These are phyloP conservation scores for Bipolaris bicolor DNA, from an alignment of 2,329 filamentous ascomycete species.

Conservation along the genomic window DNA sequence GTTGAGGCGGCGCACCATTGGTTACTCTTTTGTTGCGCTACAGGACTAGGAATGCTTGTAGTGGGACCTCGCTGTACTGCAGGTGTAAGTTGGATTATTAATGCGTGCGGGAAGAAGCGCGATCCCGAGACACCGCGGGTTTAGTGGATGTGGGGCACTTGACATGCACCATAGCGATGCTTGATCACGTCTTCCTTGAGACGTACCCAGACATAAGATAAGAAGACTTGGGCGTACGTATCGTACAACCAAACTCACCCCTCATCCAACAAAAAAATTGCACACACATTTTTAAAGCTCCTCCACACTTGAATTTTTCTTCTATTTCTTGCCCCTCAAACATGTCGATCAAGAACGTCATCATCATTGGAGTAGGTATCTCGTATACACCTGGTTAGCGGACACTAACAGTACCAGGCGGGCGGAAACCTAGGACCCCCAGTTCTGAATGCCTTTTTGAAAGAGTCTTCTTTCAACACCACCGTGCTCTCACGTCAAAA, in stretches of 20 bases:
- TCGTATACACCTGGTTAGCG: not conserved
- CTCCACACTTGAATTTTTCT: not conserved
- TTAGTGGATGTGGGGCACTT: slow-evolving; percentile 13
- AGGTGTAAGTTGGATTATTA: not conserved
- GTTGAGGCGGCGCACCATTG: not conserved
- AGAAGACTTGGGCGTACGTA: not conserved
- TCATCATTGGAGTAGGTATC: slow-evolving; percentile 50
- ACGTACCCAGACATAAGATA: slow-evolving; percentile 13
- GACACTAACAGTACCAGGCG: slow-evolving; percentile 32
- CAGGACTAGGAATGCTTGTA: not conserved
- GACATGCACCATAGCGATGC: slow-evolving; percentile 8
- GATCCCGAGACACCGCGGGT: slow-evolving; percentile 7
- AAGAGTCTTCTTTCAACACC: slow-evolving; percentile 57
- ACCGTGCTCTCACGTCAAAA: slow-evolving; percentile 61
- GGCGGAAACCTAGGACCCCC: slow-evolving; percentile 53
- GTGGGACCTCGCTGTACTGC: not conserved
- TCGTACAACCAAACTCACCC: not conserved
- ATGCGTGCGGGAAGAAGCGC: not conserved
- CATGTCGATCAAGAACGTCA: slow-evolving; percentile 52
- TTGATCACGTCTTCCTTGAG: slow-evolving; percentile 16
- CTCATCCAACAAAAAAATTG: not conserved
- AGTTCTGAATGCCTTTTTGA: slow-evolving; percentile 51
- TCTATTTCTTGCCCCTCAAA: slow-evolving; percentile 15
- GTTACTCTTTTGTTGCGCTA: not conserved
- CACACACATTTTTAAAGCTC: not conserved